These are phyloP conservation scores for Sporisorium scitamineum DNA, from an alignment of 1,284 basidiomycete species.

Conservation along the genomic window DNA sequence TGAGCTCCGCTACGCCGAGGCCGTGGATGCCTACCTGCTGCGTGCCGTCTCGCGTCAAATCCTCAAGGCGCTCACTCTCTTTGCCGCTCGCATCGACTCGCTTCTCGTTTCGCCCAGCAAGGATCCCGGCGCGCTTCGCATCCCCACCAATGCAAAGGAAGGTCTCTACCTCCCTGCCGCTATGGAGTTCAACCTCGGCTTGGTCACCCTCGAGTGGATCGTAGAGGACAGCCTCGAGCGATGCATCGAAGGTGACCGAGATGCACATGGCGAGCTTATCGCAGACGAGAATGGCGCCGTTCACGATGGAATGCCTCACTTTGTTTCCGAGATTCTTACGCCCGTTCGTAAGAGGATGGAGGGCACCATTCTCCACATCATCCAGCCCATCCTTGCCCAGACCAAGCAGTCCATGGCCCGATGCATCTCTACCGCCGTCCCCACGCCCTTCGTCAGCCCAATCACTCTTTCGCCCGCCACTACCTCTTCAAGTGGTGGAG, in stretches of 20 bases:
- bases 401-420: constrained; percentile 55
- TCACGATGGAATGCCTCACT: constrained; percentile 60
- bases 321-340: constrained; percentile 66
- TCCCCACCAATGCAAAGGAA: constrained; percentile 60
- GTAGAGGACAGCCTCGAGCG: constrained; percentile 67
- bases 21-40: constrained; percentile 64
- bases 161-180: constrained; percentile 55
- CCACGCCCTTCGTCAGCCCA: constrained; percentile 53
- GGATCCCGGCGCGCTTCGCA: constrained; percentile 52
- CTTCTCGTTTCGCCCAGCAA: constrained; percentile 59
- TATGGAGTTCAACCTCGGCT: constrained; percentile 67
- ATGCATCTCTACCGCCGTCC: constrained; percentile 56
- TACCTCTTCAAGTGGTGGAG: constrained; percentile 24
- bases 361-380: constrained; percentile 66
- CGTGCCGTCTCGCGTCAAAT: constrained; percentile 65
- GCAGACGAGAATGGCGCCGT: constrained; percentile 54
- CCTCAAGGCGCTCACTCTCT: constrained; percentile 67
- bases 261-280: constrained; percentile 51
- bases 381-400: constrained; percentile 63
- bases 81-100: constrained; percentile 65
- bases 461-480: constrained; percentile 41
- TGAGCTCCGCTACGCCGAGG: constrained; percentile 61
- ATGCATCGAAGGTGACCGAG: constrained; percentile 62
- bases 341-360: constrained; percentile 68
- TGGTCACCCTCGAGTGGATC: constrained; percentile 66